Conservation (phyloP, 2,329 filamentous ascomycete species). For the Neonectria sp. region DNA sequence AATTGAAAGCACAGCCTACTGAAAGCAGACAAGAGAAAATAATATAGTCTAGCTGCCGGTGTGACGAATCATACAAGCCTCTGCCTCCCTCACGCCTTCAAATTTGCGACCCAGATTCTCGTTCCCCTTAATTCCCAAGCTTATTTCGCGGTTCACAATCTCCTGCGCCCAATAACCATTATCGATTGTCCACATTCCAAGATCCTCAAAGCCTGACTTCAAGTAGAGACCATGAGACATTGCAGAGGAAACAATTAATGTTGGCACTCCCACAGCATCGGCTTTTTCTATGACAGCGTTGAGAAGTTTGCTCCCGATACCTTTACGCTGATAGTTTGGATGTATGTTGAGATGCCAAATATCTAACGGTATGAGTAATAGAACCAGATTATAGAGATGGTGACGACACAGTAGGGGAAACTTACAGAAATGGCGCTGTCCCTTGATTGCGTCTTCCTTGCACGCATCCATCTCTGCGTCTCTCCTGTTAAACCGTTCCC, state of each 20-base stretch:
- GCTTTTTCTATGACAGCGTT: conserved; percentile 33
- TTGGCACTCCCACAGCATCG: conserved; percentile 29
- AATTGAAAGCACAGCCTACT: too few relatives aligned
- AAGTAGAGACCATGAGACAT: conserved; percentile 37
- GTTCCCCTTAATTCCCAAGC: conserved; percentile 19
- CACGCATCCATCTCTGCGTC: conserved; percentile 36
- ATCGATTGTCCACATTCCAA: conserved; percentile 39
- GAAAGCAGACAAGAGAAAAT: too few relatives aligned
- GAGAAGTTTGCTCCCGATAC: conserved; percentile 38
- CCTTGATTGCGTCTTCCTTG: conserved; percentile 35
- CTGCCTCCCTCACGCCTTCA: conserved; percentile 36
- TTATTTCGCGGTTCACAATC: conserved; percentile 28
- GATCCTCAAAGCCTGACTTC: conserved; percentile 33
- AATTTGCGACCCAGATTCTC: conserved; percentile 26
- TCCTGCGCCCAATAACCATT: conserved; percentile 40
- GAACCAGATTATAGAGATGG: neutral
- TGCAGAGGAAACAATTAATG: conserved; percentile 36
- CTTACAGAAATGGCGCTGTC: conserved; percentile 37
- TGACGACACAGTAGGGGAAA: neutral
- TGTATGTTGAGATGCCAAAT: conserved; percentile 45
- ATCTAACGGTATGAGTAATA: conserved; percentile 27
- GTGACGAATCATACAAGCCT: conserved; percentile 44
- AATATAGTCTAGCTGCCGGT: conserved; percentile 2
- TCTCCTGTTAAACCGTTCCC: conserved; percentile 37
- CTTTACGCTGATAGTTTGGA: conserved; percentile 40